phyloP scores from a whole-genome alignment of 148 eudicot species.

The Vaccinium corymbosum region DNA sequence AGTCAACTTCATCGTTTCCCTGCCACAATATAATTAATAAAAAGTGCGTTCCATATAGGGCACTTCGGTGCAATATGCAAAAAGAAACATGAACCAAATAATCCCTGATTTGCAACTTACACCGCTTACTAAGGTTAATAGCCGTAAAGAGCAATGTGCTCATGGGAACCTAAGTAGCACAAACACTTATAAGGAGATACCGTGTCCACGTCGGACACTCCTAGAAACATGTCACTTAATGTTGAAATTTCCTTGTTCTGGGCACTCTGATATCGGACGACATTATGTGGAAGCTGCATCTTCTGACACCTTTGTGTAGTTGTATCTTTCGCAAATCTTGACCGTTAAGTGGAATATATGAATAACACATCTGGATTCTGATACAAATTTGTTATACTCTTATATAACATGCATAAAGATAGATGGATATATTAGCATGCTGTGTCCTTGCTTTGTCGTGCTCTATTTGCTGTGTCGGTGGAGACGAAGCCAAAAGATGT shows the following conservation, averaged over 20 bases:
- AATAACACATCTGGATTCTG: neutral
- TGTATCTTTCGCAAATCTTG: neutral
- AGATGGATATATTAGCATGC: neutral
- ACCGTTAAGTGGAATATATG: neutral
- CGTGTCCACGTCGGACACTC: neutral
- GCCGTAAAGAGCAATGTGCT: neutral
- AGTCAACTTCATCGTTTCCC: slow-evolving; percentile 62
- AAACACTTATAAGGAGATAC: neutral
- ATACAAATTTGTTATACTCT: neutral
- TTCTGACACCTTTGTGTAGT: neutral
- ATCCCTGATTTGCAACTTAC: neutral
- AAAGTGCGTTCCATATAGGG: neutral
- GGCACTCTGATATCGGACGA: neutral
- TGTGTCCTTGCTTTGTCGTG: neutral
- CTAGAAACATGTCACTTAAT: neutral
- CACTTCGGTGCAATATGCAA: slow-evolving; percentile 6
- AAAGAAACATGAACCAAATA: neutral
- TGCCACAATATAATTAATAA: slow-evolving; percentile 26
- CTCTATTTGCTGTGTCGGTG: neutral
- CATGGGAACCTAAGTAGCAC: neutral
- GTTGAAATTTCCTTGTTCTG: neutral
- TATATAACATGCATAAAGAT: neutral
- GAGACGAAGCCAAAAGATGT: neutral
- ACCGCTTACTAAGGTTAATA: neutral
- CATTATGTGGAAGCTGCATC: neutral